Percentiles rank a stretch among this genome's conserved stretches.
These are phyloP conservation scores for Geotrichum candidum DNA, from an alignment of 1,139 yeast species.

Conservation along the genomic window DNA sequence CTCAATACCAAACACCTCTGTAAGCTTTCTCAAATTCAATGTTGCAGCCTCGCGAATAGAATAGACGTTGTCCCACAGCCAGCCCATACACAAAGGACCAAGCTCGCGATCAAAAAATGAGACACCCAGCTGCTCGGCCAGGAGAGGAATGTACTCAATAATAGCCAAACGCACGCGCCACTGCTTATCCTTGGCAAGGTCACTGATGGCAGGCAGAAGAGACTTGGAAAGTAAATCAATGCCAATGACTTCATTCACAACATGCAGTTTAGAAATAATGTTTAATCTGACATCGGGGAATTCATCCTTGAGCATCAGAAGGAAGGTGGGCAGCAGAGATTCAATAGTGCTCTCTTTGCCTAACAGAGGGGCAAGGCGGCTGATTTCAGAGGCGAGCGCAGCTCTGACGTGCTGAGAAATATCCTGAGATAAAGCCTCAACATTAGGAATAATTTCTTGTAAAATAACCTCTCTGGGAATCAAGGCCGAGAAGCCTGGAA, in stretches of 20 bases:
- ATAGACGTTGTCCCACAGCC: constrained; percentile 98
- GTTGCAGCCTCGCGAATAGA: constrained; percentile 98
- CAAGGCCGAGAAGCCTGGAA: constrained; percentile 63
- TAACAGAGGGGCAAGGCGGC: constrained; percentile 79
- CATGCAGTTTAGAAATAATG: constrained; percentile 84
- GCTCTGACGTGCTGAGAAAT: constrained; percentile 91
- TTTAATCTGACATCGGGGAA: constrained; percentile 94
- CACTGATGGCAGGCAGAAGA: constrained; percentile 90
- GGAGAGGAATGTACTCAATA: constrained; percentile 89
- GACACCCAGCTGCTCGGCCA: constrained; percentile 94
- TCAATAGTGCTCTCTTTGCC: constrained; percentile 83
- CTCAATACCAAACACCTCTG: constrained; percentile 81
- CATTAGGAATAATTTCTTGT: constrained; percentile 72
- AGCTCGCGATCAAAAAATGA: constrained; percentile 88
- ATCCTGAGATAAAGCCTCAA: constrained; percentile 79
- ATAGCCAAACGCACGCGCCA: constrained; percentile 98
- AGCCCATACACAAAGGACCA: constrained; percentile 84
- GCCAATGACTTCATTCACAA: constrained; percentile 91
- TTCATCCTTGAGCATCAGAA: constrained; percentile 93
- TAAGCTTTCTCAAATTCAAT: constrained; percentile 66
- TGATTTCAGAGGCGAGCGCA: constrained; percentile 81
- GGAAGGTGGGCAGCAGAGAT: constrained; percentile 76
- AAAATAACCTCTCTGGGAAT: constrained; percentile 47
- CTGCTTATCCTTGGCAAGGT: constrained; percentile 90
- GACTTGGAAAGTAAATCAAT: constrained; percentile 81